These are phyloP conservation scores for Stellera chamaejasme DNA, from an alignment of 345 rosid species.

Conservation along the genomic window DNA sequence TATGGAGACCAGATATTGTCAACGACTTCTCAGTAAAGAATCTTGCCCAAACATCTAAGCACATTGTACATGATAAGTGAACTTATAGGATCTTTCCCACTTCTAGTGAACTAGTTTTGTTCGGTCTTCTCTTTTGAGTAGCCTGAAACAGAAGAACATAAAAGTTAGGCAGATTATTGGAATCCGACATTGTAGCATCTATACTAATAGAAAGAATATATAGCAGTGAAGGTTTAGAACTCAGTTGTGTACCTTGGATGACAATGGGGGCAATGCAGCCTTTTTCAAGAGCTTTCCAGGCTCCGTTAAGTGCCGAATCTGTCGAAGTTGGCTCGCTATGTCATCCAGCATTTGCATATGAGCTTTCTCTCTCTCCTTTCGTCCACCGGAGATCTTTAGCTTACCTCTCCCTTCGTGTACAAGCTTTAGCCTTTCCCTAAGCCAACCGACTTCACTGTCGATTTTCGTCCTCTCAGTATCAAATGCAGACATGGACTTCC, in stretches of 20 bases:
- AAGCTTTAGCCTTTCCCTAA: constrained; percentile 51
- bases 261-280: constrained; percentile 45
- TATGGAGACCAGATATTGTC: no score
- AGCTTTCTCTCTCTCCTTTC: constrained; percentile 26
- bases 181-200: neutral
- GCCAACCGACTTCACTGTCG: constrained; percentile 57
- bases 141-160: constrained; percentile 23
- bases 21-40: no score
- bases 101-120: constrained; percentile 37
- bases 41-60: no score
- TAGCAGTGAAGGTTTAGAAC: neutral
- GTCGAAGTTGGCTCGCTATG: constrained; percentile 34
- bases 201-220: neutral
- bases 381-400: constrained; percentile 29
- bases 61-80: neutral
- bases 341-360: constrained; percentile 35
- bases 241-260: constrained; percentile 38
- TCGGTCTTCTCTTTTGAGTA: constrained; percentile 31
- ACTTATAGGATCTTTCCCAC: constrained; percentile 16
- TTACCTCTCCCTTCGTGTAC: constrained; percentile 57
- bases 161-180: constrained; percentile 7
- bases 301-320: constrained; percentile 28
- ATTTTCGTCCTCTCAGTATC: constrained; percentile 60
- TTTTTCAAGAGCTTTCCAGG: constrained; percentile 28
- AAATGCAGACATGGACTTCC: constrained; percentile 69